A percentile compares a stretch with the other conserved stretches of the same genome.
Conservation (phyloP, 345 rosid species). For the Fremontodendron californicum region DNA sequence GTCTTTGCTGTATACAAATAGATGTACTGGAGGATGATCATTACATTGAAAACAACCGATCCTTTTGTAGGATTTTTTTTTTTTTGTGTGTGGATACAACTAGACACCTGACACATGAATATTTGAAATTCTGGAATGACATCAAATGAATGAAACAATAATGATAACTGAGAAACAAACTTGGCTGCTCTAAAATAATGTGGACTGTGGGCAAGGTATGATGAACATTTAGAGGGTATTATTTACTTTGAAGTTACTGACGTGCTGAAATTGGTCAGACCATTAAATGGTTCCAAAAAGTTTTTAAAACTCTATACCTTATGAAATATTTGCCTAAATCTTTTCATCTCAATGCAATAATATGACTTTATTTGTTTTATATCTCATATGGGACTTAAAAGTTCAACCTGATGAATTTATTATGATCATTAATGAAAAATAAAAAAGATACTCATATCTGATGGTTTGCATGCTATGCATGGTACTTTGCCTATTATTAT, state of each 20-base stretch:
- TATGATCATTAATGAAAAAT: background rate
- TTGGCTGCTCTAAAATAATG: background rate
- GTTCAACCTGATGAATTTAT: background rate
- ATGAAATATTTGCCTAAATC: background rate
- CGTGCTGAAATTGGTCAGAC: background rate
- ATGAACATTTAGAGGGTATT: background rate
- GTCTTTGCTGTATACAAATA: background rate
- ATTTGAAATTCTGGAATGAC: conserved; percentile 3
- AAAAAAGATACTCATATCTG: background rate
- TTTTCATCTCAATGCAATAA: background rate
- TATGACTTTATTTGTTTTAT: background rate
- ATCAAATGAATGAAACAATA: background rate
- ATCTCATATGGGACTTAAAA: background rate
- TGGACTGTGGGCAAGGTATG: background rate
- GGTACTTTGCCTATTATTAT: background rate
- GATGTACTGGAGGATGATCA: background rate
- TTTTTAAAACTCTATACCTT: background rate
- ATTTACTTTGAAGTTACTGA: background rate
- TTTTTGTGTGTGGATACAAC: background rate
- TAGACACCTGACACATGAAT: background rate
- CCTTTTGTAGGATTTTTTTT: background rate
- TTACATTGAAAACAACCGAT: background rate
- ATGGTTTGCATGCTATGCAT: background rate
- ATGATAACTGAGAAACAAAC: background rate
- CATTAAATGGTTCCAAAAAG: background rate